Conservation (phyloP, 2,329 filamentous ascomycete genomes). For the Fusarium compactum region DNA sequence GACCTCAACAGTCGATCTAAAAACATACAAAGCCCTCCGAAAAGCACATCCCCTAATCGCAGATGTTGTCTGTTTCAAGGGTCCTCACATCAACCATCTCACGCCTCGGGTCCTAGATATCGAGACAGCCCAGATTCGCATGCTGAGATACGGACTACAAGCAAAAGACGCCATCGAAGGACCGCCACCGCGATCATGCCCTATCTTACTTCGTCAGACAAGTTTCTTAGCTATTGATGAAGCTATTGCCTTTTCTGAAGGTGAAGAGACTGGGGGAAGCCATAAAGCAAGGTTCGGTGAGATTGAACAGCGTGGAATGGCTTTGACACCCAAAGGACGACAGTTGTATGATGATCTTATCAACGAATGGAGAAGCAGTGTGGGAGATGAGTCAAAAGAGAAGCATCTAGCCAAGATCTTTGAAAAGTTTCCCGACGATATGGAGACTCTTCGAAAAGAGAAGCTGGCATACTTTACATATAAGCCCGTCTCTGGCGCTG, state of each 20-base stretch:
- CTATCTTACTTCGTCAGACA: constrained; percentile 64
- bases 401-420: constrained; percentile 49
- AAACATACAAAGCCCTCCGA: constrained; percentile 57
- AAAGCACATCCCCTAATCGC: constrained; percentile 61
- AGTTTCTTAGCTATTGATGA: constrained; percentile 66
- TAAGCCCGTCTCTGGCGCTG: neutral
- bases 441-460: constrained; percentile 52
- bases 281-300: constrained; percentile 66
- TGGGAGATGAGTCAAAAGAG: constrained; percentile 22
- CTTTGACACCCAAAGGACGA: constrained; percentile 60
- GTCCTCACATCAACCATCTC: constrained; percentile 65
- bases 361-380: constrained; percentile 41
- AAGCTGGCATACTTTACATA: constrained; percentile 58
- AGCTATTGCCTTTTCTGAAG: constrained; percentile 55
- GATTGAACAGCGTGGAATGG: constrained; percentile 65
- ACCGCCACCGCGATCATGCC: constrained; percentile 58
- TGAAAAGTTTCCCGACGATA: constrained; percentile 56
- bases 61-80: constrained; percentile 58
- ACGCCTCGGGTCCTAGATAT: constrained; percentile 65
- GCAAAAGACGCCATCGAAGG: constrained; percentile 65
- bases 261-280: constrained; percentile 46
- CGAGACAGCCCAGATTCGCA: constrained; percentile 56
- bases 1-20: constrained; percentile 54
- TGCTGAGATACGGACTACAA: constrained; percentile 56
- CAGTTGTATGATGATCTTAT: constrained; percentile 61